These are phyloP conservation scores for Houttuynia cordata DNA, from an alignment of 164 flowering plant species.

Conservation along the genomic window DNA sequence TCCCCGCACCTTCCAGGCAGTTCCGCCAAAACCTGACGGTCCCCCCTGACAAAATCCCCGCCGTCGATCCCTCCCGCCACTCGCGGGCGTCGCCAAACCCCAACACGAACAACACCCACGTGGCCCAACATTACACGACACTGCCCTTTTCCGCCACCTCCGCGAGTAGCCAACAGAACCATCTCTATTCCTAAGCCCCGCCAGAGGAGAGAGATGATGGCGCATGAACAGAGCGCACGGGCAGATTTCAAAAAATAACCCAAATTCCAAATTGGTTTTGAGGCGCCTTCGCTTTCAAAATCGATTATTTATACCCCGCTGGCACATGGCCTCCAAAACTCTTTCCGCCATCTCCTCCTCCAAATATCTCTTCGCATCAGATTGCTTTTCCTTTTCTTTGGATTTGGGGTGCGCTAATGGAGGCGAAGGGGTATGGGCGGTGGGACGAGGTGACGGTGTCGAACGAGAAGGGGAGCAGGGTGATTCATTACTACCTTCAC, in stretches of 20 bases:
- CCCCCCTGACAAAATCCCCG: conserved; percentile 15
- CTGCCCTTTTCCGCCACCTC: neutral
- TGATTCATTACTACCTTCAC: conserved; percentile 54
- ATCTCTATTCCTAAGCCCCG: too few species aligned
- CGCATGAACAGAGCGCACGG: too few species aligned
- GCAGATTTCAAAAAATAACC: too few species aligned
- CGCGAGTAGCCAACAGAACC: neutral
- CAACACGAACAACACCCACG: too few species aligned
- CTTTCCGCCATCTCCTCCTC: neutral
- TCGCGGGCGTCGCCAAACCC: neutral
- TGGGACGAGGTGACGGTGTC: conserved; percentile 65
- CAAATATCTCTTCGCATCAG: too few species aligned
- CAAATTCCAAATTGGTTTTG: too few species aligned
- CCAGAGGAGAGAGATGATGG: neutral
- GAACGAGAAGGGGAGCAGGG: conserved; percentile 46
- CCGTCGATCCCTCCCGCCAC: conserved; percentile 22
- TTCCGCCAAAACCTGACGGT: conserved; percentile 18
- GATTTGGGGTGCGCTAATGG: too few species aligned
- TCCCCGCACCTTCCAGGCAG: conserved; percentile 13
- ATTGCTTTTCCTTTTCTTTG: too few species aligned
- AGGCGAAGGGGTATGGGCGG: conserved; percentile 18
- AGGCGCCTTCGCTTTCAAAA: conserved; percentile 5
- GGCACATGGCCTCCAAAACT: neutral
- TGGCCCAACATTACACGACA: too few species aligned
- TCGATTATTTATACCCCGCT: neutral